Conservation (phyloP, 2,329 filamentous ascomycete species). For the Xylariaceae sp. region DNA sequence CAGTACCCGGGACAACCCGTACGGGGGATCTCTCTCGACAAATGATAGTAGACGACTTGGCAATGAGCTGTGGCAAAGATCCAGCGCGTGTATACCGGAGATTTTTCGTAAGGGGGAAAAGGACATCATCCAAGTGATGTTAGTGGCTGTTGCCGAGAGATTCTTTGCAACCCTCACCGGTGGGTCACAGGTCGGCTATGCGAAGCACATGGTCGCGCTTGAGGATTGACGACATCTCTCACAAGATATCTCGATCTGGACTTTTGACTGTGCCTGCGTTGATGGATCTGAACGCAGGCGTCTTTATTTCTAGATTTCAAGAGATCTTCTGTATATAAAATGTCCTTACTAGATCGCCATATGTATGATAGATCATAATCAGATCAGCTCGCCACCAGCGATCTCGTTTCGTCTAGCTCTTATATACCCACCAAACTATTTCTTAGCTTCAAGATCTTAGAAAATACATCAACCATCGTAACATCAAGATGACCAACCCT, state of each 20-base stretch:
- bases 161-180: conserved; percentile 11
- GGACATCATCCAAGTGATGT: conserved; percentile 9
- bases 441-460: too few species aligned
- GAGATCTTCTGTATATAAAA: neutral
- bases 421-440: neutral
- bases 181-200: conserved; percentile 16
- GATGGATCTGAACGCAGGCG: too few species aligned
- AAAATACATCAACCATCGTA: neutral
- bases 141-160: conserved; percentile 7
- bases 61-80: neutral
- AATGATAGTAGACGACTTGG: neutral
- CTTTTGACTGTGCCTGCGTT: too few species aligned
- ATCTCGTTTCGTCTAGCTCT: neutral
- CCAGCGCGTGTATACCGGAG: neutral
- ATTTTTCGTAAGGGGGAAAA: conserved; percentile 8
- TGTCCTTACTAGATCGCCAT: neutral
- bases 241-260: conserved; percentile 8
- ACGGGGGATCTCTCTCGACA: neutral
- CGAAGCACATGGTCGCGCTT: conserved; percentile 16
- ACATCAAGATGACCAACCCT: conserved; percentile 31
- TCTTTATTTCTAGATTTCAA: conserved; percentile 12
- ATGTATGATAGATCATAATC: neutral
- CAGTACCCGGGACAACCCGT: neutral
- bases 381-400: neutral
- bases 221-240: conserved; percentile 6